A percentile compares a stretch with the other conserved stretches of the same genome.
phyloP scores from a whole-genome alignment of 768 basidiomycete species.

The Lentinula sp. region DNA sequence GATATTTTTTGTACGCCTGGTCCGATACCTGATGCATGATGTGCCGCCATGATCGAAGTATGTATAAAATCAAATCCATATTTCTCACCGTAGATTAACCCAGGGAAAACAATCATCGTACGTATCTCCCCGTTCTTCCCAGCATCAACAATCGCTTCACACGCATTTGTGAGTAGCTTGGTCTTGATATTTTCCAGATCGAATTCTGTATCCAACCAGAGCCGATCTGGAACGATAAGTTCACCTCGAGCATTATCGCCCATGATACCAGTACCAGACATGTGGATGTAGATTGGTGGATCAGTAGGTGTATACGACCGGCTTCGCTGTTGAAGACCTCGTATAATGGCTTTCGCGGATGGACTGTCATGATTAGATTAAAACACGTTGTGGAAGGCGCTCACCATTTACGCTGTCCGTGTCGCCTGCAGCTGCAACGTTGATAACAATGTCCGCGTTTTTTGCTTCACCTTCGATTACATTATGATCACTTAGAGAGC shows the following conservation, averaged over 20 bases:
- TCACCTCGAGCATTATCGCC: constrained; percentile 36
- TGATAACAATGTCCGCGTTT: constrained; percentile 33
- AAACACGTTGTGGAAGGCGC: background rate
- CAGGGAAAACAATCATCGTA: constrained; percentile 36
- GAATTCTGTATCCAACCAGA: constrained; percentile 34
- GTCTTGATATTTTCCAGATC: constrained; percentile 20
- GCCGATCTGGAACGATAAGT: constrained; percentile 17
- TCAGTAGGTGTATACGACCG: background rate
- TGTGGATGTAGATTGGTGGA: constrained; percentile 37
- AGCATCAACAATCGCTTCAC: constrained; percentile 29
- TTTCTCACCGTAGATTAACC: constrained; percentile 27
- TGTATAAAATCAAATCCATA: no score
- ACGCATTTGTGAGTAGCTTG: constrained; percentile 15
- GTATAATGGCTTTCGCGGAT: background rate
- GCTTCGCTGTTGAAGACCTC: background rate
- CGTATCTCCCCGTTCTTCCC: constrained; percentile 34
- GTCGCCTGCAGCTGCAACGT: constrained; percentile 35
- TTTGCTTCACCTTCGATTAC: constrained; percentile 27
- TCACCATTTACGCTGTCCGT: constrained; percentile 25
- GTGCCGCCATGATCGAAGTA: background rate
- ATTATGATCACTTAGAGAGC: constrained; percentile 27
- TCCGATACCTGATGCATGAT: constrained; percentile 23
- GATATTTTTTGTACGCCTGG: constrained; percentile 35
- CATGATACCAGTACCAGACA: constrained; percentile 34
- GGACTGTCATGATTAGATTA: background rate